Conservation (phyloP, 2,329 filamentous ascomycete species). For the Aspergillus niger region DNA sequence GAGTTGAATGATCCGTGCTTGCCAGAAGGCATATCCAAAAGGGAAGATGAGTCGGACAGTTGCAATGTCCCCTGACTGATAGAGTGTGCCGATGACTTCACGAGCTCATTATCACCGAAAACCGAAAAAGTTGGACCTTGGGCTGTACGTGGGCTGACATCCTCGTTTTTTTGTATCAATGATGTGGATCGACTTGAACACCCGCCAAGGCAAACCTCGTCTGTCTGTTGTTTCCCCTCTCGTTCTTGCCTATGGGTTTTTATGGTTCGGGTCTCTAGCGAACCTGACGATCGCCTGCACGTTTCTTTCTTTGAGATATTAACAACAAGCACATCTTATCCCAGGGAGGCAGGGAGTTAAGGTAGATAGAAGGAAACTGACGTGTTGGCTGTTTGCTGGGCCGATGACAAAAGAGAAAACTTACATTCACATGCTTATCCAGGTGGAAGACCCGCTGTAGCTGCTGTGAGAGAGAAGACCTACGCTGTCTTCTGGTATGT, state of each 20-base stretch:
- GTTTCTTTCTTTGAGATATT: constrained; percentile 12
- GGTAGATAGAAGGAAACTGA: background rate
- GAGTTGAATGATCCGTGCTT: constrained; percentile 20
- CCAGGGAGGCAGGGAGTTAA: background rate
- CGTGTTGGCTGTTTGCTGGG: too few species aligned
- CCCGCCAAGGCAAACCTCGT: background rate
- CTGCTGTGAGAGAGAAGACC: constrained; percentile 26
- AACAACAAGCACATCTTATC: background rate
- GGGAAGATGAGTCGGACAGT: constrained; percentile 12
- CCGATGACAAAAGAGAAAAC: background rate
- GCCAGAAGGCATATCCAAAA: constrained; percentile 7
- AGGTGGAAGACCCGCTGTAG: constrained; percentile 25
- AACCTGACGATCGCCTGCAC: background rate
- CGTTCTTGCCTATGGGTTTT: background rate
- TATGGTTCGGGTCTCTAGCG: background rate
- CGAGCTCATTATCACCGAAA: constrained; percentile 1
- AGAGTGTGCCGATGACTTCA: constrained; percentile 7
- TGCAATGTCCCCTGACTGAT: background rate
- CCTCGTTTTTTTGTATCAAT: background rate
- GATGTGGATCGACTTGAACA: background rate
- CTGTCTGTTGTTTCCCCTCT: background rate
- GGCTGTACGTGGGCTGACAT: constrained; percentile 1
- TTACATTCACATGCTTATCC: constrained; percentile 22
- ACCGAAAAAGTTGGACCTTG: background rate
- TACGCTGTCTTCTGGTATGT: constrained; percentile 17